A percentile compares a stretch with the other conserved stretches of the same genome.
Conservation (phyloP, 495 filamentous ascomycete species). For the Physcia stellaris region DNA sequence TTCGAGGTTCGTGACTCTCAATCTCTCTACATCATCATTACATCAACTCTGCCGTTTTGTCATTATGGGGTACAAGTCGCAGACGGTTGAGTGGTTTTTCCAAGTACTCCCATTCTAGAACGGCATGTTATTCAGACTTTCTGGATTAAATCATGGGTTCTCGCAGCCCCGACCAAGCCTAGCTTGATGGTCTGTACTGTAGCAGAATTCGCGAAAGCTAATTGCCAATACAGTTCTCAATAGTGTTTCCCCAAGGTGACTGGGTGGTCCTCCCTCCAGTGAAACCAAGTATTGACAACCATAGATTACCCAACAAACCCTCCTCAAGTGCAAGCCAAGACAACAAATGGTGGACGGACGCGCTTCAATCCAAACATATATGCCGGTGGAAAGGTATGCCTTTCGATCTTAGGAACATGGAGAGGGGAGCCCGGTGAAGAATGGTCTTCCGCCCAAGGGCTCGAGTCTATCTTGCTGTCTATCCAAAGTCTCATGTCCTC, state of each 20-base stretch:
- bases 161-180: too few relatives aligned
- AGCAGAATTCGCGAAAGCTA: conserved; percentile 18
- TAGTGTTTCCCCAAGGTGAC: conserved; percentile 25
- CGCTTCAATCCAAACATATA: conserved; percentile 98
- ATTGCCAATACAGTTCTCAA: too few relatives aligned
- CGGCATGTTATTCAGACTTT: too few relatives aligned
- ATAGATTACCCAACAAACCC: conserved; percentile 80
- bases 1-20: conserved; percentile 52
- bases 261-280: too few relatives aligned
- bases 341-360: conserved; percentile 75
- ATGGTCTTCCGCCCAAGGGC: conserved; percentile 90
- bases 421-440: conserved; percentile 76
- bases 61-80: too few relatives aligned
- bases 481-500: conserved; percentile 91
- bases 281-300: conserved; percentile 9
- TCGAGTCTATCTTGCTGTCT: conserved; percentile 88
- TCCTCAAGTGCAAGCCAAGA: conserved; percentile 58
- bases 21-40: background rate
- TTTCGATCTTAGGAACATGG: conserved; percentile 74
- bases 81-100: too few relatives aligned
- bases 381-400: conserved; percentile 75
- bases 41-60: too few relatives aligned
- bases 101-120: too few relatives aligned
- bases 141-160: too few relatives aligned
- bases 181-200: background rate